These are phyloP conservation scores for Endothia cerciana DNA, from an alignment of 2,329 filamentous ascomycete genomes.

Conservation along the genomic window DNA sequence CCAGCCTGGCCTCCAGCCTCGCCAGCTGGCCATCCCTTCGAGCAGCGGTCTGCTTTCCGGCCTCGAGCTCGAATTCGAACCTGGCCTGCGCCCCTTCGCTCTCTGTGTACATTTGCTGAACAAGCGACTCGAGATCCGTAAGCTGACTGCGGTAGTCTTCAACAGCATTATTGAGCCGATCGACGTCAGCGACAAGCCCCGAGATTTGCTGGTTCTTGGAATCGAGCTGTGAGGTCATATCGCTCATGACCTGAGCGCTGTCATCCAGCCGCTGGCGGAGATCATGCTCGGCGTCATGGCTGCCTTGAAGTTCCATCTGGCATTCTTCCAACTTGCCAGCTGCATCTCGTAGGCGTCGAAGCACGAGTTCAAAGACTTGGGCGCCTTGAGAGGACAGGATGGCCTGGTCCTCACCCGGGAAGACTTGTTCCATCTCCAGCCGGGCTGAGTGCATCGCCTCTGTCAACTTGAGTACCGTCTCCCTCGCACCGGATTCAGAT, in stretches of 20 bases:
- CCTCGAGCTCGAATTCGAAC: background rate
- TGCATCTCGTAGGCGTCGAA: conserved; percentile 12
- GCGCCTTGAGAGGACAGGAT: background rate
- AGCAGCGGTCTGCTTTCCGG: background rate
- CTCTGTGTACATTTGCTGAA: background rate
- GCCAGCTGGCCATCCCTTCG: background rate
- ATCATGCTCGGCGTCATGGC: background rate
- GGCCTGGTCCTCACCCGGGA: background rate
- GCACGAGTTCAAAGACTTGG: background rate
- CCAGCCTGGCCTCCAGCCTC: conserved; percentile 5
- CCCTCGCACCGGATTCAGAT: background rate
- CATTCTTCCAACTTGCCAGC: background rate
- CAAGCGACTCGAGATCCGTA: background rate
- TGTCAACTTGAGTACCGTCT: conserved; percentile 3
- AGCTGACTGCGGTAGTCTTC: background rate
- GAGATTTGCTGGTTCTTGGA: conserved; percentile 14
- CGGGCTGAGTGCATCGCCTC: conserved; percentile 18
- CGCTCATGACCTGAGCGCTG: background rate
- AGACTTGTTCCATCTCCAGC: conserved; percentile 8
- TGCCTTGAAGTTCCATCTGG: background rate
- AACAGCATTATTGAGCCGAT: conserved; percentile 7
- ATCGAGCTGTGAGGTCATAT: background rate
- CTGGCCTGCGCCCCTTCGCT: conserved; percentile 5
- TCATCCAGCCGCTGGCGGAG: background rate
- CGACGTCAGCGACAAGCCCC: conserved; percentile 1